Evolutionary conservation across 176 grass and related monocot species (phyloP), one percentile per base, ranked within the genome.

Genomic region (Phoenix roebelenii): DNA sequence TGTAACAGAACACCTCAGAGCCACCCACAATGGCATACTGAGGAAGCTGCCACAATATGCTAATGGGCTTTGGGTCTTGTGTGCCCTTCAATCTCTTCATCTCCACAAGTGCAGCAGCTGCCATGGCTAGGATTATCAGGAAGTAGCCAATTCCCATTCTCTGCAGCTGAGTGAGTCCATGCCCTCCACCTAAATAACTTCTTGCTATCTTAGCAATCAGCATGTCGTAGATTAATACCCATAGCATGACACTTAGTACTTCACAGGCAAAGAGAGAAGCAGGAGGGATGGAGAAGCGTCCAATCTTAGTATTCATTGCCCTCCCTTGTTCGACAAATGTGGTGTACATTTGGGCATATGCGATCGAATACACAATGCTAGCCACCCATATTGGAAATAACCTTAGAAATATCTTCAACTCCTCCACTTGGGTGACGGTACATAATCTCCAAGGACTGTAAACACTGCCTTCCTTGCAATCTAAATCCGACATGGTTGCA

Each of bases 381-480:
- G 77, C 83, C 18, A 49, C 54, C 88, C 83, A 93, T 19, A 84
- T 75, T 16, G 88, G 88, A 14, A 87, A 23, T 1, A 90, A 75
- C 0, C 82, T 71, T 15, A 90, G 39, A 22, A 90, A 56, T 61
- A 85, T 82, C 76, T 90, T 90, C 55, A 85, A 58, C 72, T 95
- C 82, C 79, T 95, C 89, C 15, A 95, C 85, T 83, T 95, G 89
- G 48, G 85, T 95, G 66, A 95, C 72, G 50, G 85, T 89, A 62
- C 89, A 95, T 0, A 83, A 23, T 55, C 49, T 79, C 79, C 79
- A 79, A 1, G 75, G 67, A 5, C 52, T 83, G 7, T 57, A 32
- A 16, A n/a, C 74, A 72, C 58, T 51, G 22, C 44, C 51, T 49
- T 71, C 74, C 73, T 67, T 77, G 53, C 76, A 30, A 28, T 84